Percentiles rank a stretch among this genome's conserved stretches.
These are phyloP conservation scores for Termitomyces sp. DNA, from an alignment of 768 basidiomycete species.

Conservation along the genomic window DNA sequence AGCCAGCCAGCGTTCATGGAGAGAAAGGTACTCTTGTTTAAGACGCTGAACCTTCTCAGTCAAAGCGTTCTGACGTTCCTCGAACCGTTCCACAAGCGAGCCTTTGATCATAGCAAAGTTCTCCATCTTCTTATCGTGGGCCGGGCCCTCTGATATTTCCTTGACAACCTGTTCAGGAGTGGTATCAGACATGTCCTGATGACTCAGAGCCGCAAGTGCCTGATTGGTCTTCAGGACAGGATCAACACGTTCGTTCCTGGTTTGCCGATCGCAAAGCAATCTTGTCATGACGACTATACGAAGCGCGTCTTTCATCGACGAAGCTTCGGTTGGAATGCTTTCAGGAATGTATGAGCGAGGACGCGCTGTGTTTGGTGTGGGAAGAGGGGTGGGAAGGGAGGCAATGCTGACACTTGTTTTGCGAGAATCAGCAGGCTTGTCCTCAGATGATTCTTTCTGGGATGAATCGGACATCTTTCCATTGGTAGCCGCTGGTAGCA, in stretches of 20 bases:
- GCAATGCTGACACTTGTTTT: neutral
- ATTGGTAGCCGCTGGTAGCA: neutral
- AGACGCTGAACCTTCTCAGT: conserved; percentile 55
- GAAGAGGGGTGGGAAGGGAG: conserved; percentile 11
- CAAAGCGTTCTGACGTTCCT: conserved; percentile 45
- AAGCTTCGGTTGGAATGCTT: conserved; percentile 40
- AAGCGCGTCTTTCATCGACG: conserved; percentile 56
- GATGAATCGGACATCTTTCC: neutral
- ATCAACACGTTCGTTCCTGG: conserved; percentile 57
- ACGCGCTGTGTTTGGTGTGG: conserved; percentile 3
- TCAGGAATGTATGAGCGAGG: conserved; percentile 16
- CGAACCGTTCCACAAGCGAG: conserved; percentile 53
- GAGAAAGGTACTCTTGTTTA: conserved; percentile 59
- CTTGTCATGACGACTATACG: conserved; percentile 62
- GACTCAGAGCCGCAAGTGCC: conserved; percentile 33
- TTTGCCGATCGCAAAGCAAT: conserved; percentile 55
- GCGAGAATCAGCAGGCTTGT: neutral
- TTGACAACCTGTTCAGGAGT: conserved; percentile 44
- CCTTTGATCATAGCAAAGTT: conserved; percentile 40
- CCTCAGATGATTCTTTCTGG: neutral
- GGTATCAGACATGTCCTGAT: conserved; percentile 26
- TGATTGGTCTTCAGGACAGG: conserved; percentile 64
- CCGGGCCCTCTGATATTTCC: conserved; percentile 40
- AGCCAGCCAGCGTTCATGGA: conserved; percentile 71
- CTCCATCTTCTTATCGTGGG: conserved; percentile 30